Percentiles rank a stretch among this genome's conserved stretches.
Evolutionary conservation across 371 early-diverging fungal species (phyloP).

Genomic region (Mucor racemosus): DNA sequence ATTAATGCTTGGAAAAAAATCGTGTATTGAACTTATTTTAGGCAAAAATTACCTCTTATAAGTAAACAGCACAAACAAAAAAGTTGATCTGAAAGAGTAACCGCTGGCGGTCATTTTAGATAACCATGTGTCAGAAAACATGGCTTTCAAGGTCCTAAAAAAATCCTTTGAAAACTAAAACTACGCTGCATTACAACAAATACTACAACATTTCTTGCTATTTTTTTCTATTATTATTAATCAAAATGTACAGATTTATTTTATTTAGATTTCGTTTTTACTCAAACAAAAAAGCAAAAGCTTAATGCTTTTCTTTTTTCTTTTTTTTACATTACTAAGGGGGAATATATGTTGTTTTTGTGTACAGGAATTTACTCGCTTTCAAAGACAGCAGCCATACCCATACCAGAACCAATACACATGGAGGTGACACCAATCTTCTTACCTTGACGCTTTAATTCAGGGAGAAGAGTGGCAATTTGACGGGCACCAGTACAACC

Average conservation of each 20-base stretch:
- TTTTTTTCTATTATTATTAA: too few relatives aligned
- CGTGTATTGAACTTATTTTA: too few relatives aligned
- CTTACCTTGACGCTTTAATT: constrained; percentile 88
- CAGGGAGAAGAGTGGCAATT: constrained; percentile 93
- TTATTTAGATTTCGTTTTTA: neutral
- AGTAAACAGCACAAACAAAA: too few relatives aligned
- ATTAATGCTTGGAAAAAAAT: too few relatives aligned
- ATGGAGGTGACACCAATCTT: constrained; percentile 89
- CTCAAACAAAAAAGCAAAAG: constrained; percentile 8
- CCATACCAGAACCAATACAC: constrained; percentile 98
- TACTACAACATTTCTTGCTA: too few relatives aligned
- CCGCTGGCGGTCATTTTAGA: too few relatives aligned
- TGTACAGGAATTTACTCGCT: constrained; percentile 62
- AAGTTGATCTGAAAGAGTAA: too few relatives aligned
- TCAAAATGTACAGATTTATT: constrained; percentile 9
- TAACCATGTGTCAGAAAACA: too few relatives aligned
- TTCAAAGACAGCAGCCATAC: constrained; percentile 93
- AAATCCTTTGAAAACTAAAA: too few relatives aligned
- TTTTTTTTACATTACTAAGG: neutral
- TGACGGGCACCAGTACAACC: constrained; percentile 97
- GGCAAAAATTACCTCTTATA: too few relatives aligned
- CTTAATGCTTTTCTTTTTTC: neutral
- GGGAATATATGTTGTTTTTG: constrained; percentile 2
- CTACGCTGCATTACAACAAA: too few relatives aligned
- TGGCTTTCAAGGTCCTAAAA: too few relatives aligned